These are phyloP conservation scores for Boletus edulis DNA, from an alignment of 768 basidiomycete species.

Conservation along the genomic window DNA sequence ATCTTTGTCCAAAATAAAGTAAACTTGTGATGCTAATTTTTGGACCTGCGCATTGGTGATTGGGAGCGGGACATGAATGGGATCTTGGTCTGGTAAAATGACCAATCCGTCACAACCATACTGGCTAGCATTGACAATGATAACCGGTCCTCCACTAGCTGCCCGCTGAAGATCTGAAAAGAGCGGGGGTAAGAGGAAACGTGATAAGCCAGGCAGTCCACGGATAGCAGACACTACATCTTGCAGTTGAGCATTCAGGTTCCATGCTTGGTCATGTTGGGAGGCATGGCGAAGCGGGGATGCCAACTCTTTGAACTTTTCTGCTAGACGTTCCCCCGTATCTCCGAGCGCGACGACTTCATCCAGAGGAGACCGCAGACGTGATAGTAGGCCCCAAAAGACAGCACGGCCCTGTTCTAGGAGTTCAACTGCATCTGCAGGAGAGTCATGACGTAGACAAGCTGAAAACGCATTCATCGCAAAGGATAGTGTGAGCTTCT, in stretches of 20 bases:
- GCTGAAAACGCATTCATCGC: no score
- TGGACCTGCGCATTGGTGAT: neutral
- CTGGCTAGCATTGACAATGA: neutral
- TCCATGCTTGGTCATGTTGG: neutral
- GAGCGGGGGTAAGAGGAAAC: neutral
- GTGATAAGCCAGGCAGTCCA: neutral
- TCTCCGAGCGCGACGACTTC: no score
- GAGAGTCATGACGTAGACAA: neutral
- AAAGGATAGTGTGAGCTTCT: no score
- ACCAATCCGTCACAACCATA: neutral
- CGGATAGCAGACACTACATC: neutral
- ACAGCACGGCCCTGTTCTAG: neutral
- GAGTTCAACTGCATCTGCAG: neutral
- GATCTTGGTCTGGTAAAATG: neutral
- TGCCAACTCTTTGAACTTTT: no score
- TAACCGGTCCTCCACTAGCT: neutral
- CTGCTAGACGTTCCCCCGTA: no score
- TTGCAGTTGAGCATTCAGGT: neutral
- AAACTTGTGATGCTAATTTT: neutral
- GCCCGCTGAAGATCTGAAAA: neutral
- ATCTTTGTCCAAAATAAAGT: no score
- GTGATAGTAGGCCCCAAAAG: no score
- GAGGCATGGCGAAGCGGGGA: no score
- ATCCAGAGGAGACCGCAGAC: neutral
- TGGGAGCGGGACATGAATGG: neutral